Evolutionary conservation across 2,329 filamentous ascomycete genomes (phyloP).

Genomic region (Colletotrichum chlorophyti): DNA sequence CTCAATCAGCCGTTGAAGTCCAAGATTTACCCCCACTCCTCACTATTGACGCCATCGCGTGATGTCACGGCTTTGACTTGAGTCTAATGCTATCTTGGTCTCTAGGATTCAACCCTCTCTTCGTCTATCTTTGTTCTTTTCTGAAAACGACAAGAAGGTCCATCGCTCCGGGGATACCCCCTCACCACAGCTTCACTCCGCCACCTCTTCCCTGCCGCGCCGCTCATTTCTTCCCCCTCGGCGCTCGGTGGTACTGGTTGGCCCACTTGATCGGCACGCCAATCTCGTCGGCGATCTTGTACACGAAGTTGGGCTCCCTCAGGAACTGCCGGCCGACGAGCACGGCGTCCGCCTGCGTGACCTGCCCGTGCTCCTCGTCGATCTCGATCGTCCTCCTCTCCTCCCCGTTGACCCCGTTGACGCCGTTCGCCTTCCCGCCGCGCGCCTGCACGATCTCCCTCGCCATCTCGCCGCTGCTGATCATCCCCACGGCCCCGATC

Average conservation of each 20-base stretch:
- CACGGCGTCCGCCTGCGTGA: slow-evolving; percentile 69
- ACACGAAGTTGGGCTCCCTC: slow-evolving; percentile 81
- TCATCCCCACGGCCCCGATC: slow-evolving; percentile 78
- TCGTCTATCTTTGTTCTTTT: no score
- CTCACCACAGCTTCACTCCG: no score
- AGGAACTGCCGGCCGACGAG: slow-evolving; percentile 79
- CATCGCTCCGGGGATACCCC: no score
- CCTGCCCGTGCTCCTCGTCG: slow-evolving; percentile 45
- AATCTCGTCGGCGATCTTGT: slow-evolving; percentile 75
- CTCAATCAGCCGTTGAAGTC: no score
- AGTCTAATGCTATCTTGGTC: no score
- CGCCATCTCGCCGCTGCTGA: slow-evolving; percentile 74
- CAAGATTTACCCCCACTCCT: no score
- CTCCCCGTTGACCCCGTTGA: background rate
- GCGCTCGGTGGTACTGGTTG: slow-evolving; percentile 63
- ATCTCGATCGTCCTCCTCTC: slow-evolving; percentile 41
- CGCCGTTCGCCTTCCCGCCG: slow-evolving; percentile 40
- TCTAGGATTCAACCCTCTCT: no score
- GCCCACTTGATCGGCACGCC: slow-evolving; percentile 75
- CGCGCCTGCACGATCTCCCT: slow-evolving; percentile 58
- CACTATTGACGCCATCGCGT: no score
- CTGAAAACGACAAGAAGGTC: background rate
- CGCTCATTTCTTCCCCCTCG: slow-evolving; percentile 36
- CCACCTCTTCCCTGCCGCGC: no score
- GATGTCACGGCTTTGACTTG: no score